A percentile compares a stretch with the other conserved stretches of the same genome.
These are phyloP conservation scores for Cubamyces sp. DNA, from an alignment of 768 basidiomycete genomes.

Conservation along the genomic window DNA sequence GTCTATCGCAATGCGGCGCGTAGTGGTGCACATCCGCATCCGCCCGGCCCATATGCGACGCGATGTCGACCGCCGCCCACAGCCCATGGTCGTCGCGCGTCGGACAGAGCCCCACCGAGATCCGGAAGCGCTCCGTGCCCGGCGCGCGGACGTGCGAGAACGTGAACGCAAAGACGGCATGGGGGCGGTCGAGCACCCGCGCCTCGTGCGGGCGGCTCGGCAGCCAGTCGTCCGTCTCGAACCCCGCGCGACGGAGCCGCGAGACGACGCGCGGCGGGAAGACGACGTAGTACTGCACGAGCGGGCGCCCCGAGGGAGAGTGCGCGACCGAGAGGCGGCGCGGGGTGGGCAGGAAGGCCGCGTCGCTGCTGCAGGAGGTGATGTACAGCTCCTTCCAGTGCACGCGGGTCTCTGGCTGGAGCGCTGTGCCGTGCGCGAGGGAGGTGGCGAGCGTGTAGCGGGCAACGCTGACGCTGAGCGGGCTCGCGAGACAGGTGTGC, in stretches of 20 bases:
- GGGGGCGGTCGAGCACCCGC: slow-evolving; percentile 2
- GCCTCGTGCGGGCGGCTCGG: slow-evolving; percentile 3
- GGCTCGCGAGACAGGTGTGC: neutral
- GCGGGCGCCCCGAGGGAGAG: neutral
- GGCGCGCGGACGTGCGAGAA: slow-evolving; percentile 7
- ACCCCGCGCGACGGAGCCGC: neutral
- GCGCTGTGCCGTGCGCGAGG: neutral
- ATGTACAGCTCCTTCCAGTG: slow-evolving; percentile 7
- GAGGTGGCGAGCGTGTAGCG: neutral
- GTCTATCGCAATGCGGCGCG: neutral
- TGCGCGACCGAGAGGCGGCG: neutral
- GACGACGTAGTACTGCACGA: slow-evolving; percentile 2
- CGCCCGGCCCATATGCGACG: neutral
- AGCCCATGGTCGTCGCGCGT: neutral
- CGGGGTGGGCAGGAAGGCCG: neutral
- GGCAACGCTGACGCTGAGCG: neutral
- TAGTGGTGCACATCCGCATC: slow-evolving; percentile 5
- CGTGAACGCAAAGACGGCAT: slow-evolving; percentile 3
- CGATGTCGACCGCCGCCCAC: slow-evolving; percentile 7
- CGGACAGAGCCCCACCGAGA: slow-evolving; percentile 3
- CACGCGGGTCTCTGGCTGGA: neutral
- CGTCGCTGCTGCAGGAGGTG: slow-evolving; percentile 6
- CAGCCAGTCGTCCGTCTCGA: neutral
- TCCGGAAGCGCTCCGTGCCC: neutral
- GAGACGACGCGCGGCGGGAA: neutral